These are phyloP conservation scores for Suillus alpinus DNA, from an alignment of 768 basidiomycete genomes.

Conservation along the genomic window DNA sequence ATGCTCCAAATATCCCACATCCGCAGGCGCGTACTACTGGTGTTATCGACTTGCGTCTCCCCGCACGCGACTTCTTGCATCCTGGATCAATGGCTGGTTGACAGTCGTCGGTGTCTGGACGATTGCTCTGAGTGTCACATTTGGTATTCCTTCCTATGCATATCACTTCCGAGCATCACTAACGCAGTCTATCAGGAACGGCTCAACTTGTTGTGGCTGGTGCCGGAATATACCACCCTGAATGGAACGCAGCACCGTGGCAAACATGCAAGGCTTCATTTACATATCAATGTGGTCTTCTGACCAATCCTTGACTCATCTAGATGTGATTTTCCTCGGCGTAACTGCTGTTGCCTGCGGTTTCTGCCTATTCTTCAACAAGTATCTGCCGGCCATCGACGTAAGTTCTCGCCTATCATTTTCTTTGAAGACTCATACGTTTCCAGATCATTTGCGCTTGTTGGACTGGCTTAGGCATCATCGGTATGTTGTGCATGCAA, in stretches of 20 bases:
- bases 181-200: conserved; percentile 40
- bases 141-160: conserved; percentile 33
- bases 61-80: conserved; percentile 45
- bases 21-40: conserved; percentile 67
- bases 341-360: conserved; percentile 47
- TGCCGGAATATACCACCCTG: conserved; percentile 53
- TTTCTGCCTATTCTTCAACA: conserved; percentile 57
- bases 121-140: conserved; percentile 60
- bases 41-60: conserved; percentile 58
- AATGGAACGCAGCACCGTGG: conserved; percentile 58
- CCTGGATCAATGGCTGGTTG: conserved; percentile 71
- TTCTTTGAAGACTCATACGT: conserved; percentile 3
- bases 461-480: conserved; percentile 62
- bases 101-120: conserved; percentile 72
- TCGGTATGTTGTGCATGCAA: conserved; percentile 32
- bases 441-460: conserved; percentile 52
- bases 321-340: conserved; percentile 56
- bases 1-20: conserved; percentile 59
- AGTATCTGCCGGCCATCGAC: conserved; percentile 47
- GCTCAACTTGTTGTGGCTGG: conserved; percentile 62
- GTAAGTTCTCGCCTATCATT: conserved; percentile 25
- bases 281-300: background rate
- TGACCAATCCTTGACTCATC: conserved; percentile 3
- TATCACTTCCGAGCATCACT: background rate
- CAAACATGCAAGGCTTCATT: conserved; percentile 46